Base-by-base conservation (phyloP, 208 protist genomes). In the Trypanosoma melophagium region DNA sequence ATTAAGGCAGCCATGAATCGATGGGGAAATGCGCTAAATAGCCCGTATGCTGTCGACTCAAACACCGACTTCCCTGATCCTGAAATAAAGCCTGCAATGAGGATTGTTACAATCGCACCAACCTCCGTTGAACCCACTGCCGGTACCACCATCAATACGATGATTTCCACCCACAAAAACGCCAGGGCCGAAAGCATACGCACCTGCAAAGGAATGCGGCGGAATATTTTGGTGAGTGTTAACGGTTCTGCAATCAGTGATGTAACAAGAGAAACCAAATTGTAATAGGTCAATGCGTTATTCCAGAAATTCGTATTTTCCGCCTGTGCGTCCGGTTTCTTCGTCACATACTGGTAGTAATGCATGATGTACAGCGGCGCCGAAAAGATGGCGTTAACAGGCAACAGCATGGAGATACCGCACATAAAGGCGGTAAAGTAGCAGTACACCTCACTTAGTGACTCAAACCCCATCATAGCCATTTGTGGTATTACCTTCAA, bases 371-470 rank as follows among this genome's bases (percentile, higher is more conserved):
- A 97, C 14, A 64, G 62, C 14, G 83, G 85, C 2, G 89, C 87
- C 14, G 83, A 88, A 65, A 96, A 90, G 64, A 95, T 74, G 35
- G 83, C 72, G 60, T 96, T 96, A 54, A 90, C 66, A 5, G 89
- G 86, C 70, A 95, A 86, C 25, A 97, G 61, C 69, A 89, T 84
- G 19, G 84, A 90, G 5, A 92, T 51, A 44, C 93, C 90, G 40
- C 78, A 83, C 44, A 95, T 44, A 47, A 94, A 60, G 13, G 87
- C 72, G 13, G 84, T 79, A 5, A 81, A 64, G 67, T 91, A 95
- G 59, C 83, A 69, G 50, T 76, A 89, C 9, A 77, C 60, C 63
- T 84, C 76, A 3, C 50, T 57, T 0, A 38, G 4, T 0, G 66
- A 61, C 50, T 53, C 14, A 21, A 60, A 60, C 2, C 51, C 59